Evolutionary conservation across 148 eudicot genomes (phyloP), one percentile per base, ranked within the genome.

Genomic region (Limonium bicolor): DNA sequence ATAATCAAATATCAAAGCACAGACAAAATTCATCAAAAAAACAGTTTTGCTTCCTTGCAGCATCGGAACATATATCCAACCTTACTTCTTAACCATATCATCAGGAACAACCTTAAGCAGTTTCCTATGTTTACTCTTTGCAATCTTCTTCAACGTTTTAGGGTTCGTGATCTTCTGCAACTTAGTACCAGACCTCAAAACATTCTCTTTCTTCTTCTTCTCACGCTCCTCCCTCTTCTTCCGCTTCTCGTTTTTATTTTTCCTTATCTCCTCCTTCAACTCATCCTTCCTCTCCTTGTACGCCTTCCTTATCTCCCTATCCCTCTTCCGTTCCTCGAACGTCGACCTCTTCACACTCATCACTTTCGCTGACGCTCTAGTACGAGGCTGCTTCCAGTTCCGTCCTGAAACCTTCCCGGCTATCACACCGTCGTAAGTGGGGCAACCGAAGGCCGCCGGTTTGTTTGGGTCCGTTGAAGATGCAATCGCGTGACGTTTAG

Each of bases 391-490:
- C 68, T 92, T 85, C 95, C 95, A 85, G 35, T 59, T 73, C 20
- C 95, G 56, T 0, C 93, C 94, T 5, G 95, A 85, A 0, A 84
- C 93, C 50, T 57, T 90, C 3, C 95, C 95, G 21, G 95, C 87
- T 13, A 81, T 85, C 0, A 85, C 94, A 0, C 99, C 94, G 61
- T 92, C 95, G 69, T 92, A 85, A 0, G 94, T 81, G 5, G 99
- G 85, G 4, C 48, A 56, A 0, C 95, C 95, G 61, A 55, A 73
- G 16, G 47, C 30, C 0, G 59, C 60, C 0, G 95, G 95, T 25
- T 65, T 75, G 76, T 90, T 54, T 0, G 93, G 88, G 14, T 84
- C 62, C 0, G 41, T 48, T 6, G 71, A 18, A 5, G 85, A 77
- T 1, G 77, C 12, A 0, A 85, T 31, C 5, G 99, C 99, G 17